Evolutionary conservation across 495 filamentous ascomycete species (phyloP), one percentile per base, ranked within the genome.

Genomic region (Halenospora varia): DNA sequence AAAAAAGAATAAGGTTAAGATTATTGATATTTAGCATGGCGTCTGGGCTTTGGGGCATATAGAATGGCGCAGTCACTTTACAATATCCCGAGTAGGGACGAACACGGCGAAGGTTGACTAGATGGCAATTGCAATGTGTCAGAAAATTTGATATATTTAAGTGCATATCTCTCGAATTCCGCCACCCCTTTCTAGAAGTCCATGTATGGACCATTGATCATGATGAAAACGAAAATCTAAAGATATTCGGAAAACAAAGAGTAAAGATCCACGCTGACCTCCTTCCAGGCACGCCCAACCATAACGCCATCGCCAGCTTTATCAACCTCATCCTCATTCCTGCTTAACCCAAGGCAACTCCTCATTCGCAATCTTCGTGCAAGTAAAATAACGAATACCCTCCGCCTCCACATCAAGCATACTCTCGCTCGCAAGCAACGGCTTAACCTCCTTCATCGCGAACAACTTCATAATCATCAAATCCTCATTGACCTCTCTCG

Each of bases 11-110:
- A 55, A 49, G 10, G 42, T 15, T 49, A 25, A 39, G 57, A 48
- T 25, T 72, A 22, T 22, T 47, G 53, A 49, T 22, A 57, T 48
- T 66, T 60, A 66, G 63, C 60, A 55, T 42, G 63, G 63, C 49
- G 63, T 62, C 51, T 57, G 60, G 63, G 63, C 52, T 42, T 40
- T 40, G 20, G 45, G 59, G 62, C 62, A 62, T 62, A 58, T 44
- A 48, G 55, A 19, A 49, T n/a, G 47, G 47, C 47, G 47, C 25
- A 13, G 8, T 19, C 18, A 18, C 10, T 8, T 47, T 47, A 18
- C 18, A 20, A 47, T 13, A 19, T 10, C 35, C 35, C n/a, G n/a
- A n/a, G n/a, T n/a, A n/a, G n/a, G n/a, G n/a, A n/a, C n/a, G n/a
- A n/a, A n/a, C n/a, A n/a, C n/a, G n/a, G n/a, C n/a, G n/a, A n/a